Evolutionary conservation across 257 asterid species (phyloP).

Genomic region (Orobanche coerulescens): DNA sequence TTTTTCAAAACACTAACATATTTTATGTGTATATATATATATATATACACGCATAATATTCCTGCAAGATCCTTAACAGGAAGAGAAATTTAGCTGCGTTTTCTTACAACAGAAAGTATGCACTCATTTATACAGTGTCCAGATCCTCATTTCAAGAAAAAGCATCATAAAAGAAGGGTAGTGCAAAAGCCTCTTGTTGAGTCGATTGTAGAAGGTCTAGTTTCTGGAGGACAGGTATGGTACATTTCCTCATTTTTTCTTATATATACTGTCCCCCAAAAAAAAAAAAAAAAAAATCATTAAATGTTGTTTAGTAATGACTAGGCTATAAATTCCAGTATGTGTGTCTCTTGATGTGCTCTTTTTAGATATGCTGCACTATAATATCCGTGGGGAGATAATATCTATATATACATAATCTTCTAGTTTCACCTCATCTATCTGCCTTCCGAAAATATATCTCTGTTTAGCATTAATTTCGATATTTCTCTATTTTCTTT

Average conservation of each 20-base stretch:
- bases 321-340: background rate
- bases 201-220: conserved; percentile 49
- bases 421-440: no score
- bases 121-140: conserved; percentile 66
- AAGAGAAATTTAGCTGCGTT: background rate
- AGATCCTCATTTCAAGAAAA: conserved; percentile 93
- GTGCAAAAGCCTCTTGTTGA: conserved; percentile 84
- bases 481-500: background rate
- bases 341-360: background rate
- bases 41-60: no score
- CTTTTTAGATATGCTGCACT: background rate
- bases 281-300: background rate
- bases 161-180: conserved; percentile 82
- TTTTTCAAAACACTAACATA: no score
- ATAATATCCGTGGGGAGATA: background rate
- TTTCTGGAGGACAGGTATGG: conserved; percentile 69
- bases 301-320: background rate
- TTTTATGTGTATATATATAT: no score
- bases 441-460: background rate
- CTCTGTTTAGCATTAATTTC: background rate
- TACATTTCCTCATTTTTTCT: background rate
- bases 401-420: no score
- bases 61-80: background rate
- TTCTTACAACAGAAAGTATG: conserved; percentile 15
- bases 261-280: background rate